Evolutionary conservation across 352 stramenopile genomes (phyloP).

Genomic region (Globisporangium barbulae): DNA sequence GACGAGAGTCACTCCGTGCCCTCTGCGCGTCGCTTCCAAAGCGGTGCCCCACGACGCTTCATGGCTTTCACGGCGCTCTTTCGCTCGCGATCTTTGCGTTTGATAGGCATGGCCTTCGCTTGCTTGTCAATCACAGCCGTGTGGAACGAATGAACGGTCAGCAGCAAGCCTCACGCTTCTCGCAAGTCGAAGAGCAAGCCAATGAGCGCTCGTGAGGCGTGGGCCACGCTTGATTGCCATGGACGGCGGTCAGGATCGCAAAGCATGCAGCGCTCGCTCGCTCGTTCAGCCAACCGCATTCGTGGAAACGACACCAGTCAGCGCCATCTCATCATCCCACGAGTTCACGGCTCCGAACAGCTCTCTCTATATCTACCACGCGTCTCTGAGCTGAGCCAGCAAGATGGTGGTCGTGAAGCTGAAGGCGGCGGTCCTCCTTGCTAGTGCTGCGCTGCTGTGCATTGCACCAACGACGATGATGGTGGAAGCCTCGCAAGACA

Average conservation of each 20-base stretch:
- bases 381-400: not conserved
- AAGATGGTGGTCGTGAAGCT: constrained; percentile 1
- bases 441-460: not conserved
- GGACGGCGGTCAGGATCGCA: not conserved
- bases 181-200: not conserved
- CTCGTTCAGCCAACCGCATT: not conserved
- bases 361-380: not conserved
- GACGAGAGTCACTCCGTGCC: not conserved
- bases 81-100: constrained; percentile 6
- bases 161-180: not conserved
- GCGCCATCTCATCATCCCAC: not conserved
- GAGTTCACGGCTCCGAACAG: not conserved
- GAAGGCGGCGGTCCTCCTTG: not conserved
- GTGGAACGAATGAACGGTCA: not conserved
- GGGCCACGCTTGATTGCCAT: not conserved
- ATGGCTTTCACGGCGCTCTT: not conserved
- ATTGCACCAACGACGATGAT: too few relatives aligned
- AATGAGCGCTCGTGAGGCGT: not conserved
- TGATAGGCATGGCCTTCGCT: not conserved
- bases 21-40: not conserved
- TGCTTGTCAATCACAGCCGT: not conserved
- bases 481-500: not conserved
- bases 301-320: constrained; percentile 2
- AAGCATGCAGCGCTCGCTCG: not conserved
- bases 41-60: not conserved